Base-by-base conservation (phyloP, 1,139 yeast genomes). In the Scheffersomyces segobiensis region DNA sequence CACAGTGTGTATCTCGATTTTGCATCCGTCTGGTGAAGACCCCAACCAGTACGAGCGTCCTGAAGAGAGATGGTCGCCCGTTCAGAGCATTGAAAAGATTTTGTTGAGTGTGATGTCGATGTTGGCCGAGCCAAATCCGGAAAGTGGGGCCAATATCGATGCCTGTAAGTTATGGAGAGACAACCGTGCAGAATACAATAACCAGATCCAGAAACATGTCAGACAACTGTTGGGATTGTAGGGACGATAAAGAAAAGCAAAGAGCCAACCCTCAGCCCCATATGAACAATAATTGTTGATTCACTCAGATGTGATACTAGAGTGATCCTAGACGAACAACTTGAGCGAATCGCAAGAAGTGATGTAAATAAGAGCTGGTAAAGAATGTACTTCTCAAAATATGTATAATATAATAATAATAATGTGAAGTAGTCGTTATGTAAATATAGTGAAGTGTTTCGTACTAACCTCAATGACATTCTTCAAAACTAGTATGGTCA, bases 51-150 rank as follows among this genome's bases (percentile, higher is more conserved):
- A 95, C 74, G 99, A 95, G 72, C 76, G 91, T 46, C 97, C 98
- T 0, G 96, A 93, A 63, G 99, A 95, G 74, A 81, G 99, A 63
- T 95, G 99, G 99, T 90, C 97, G 7, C 99, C 99, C 0, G 95
- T 95, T 52, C 99, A 95, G 72, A 91, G 97, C 69, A 93, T 95
- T 32, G 99, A 95, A 75, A 95, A 95, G 83, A 95, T 95, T 60
- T 79, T 95, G 62, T 77, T 95, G 60, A 89, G 97, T 72, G 98
- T 95, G 32, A 87, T 93, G 84, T 90, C 97, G 67, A 93, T 95
- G 98, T 82, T 95, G 63, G 97, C 98, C 2, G 98, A 95, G 72
- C 98, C 99, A 4, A 95, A 95, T 70, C 91, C 92, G 42, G 98
- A 93, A 72, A 89, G 97, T 68, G 98, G 98, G 5, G 99, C 99